These are phyloP conservation scores for Fusarium chuoi DNA, from an alignment of 2,329 filamentous ascomycete species.

Conservation along the genomic window DNA sequence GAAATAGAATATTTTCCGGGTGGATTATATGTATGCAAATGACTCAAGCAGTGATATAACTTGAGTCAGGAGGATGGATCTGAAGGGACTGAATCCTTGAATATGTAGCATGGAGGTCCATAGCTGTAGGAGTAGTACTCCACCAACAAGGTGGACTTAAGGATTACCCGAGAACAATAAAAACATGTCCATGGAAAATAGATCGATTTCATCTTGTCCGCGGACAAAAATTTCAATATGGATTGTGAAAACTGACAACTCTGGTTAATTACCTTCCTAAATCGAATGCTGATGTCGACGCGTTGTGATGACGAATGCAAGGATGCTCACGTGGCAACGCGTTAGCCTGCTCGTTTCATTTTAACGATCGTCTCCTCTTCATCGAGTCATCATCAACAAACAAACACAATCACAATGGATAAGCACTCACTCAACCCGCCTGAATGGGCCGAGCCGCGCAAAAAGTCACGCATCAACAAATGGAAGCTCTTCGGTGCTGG, in stretches of 20 bases:
- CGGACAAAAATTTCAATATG: background rate
- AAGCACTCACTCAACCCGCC: background rate
- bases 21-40: background rate
- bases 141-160: background rate
- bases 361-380: background rate
- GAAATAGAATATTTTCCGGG: background rate
- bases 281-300: background rate
- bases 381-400: background rate
- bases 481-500: slow-evolving; percentile 27
- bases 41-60: background rate
- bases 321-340: slow-evolving; percentile 13
- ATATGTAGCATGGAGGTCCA: background rate
- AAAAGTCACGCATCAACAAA: background rate
- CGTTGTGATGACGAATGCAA: background rate
- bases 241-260: background rate
- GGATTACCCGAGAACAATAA: background rate
- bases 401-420: slow-evolving; percentile 11
- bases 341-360: background rate
- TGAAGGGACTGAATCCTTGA: too few relatives aligned
- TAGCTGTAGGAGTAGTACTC: background rate
- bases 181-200: background rate
- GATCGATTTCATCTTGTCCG: background rate
- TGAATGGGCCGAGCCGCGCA: background rate
- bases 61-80: background rate
- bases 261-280: background rate